phyloP scores from a whole-genome alignment of 2,329 filamentous ascomycete species.

The Cryoendolithus antarcticus region DNA sequence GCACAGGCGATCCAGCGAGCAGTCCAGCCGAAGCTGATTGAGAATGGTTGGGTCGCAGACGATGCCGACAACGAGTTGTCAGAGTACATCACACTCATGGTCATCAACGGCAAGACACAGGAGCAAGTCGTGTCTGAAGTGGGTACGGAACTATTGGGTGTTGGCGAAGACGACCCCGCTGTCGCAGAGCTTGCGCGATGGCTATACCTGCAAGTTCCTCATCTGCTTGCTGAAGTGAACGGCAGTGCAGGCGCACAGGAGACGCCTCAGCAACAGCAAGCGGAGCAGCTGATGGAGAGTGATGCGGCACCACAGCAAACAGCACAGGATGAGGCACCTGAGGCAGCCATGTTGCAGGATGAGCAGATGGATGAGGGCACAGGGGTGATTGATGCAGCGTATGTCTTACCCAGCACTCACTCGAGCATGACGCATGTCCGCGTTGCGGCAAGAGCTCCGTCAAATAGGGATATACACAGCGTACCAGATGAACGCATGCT shows the following conservation, averaged over 20 bases:
- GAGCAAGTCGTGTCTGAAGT: conserved; percentile 81
- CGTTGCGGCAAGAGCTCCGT: background rate
- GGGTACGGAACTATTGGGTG: conserved; percentile 70
- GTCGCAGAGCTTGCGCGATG: conserved; percentile 77
- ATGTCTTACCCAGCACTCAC: conserved; percentile 15
- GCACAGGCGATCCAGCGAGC: conserved; percentile 70
- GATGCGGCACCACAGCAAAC: background rate
- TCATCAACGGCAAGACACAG: conserved; percentile 87
- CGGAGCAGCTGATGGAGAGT: conserved; percentile 3
- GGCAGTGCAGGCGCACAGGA: conserved; percentile 23
- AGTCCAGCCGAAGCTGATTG: conserved; percentile 82
- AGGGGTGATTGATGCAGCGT: conserved; percentile 30
- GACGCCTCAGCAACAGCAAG: conserved; percentile 2
- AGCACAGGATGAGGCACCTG: conserved; percentile 5
- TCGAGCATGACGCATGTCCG: background rate
- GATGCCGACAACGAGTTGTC: conserved; percentile 72
- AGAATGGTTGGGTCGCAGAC: conserved; percentile 81
- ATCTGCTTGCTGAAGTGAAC: conserved; percentile 52
- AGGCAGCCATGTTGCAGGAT: conserved; percentile 37
- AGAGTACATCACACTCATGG: conserved; percentile 95
- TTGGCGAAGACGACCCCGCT: conserved; percentile 70
- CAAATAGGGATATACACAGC: conserved; percentile 1
- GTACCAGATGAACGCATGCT: no score
- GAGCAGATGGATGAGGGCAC: conserved; percentile 55
- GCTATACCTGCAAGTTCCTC: conserved; percentile 79